Evolutionary conservation across 495 filamentous ascomycete species (phyloP).

Genomic region (Penicillium soppii): DNA sequence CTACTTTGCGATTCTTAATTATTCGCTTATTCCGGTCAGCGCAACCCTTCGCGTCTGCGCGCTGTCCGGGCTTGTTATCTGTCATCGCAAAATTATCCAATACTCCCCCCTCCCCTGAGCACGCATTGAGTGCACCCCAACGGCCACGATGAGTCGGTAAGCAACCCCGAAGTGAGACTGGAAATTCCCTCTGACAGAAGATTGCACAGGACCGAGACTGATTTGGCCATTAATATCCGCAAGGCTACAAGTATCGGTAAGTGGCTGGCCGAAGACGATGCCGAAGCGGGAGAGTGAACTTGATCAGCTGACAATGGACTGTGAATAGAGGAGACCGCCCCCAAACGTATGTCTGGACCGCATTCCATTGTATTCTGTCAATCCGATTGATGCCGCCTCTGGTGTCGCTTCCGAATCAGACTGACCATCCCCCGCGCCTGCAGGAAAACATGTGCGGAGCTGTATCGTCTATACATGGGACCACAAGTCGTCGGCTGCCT

Average conservation of each 20-base stretch:
- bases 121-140: slow-evolving; percentile 11
- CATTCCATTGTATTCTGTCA: neutral
- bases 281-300: slow-evolving; percentile 8
- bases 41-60: slow-evolving; percentile 11
- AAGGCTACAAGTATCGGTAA: slow-evolving; percentile 89
- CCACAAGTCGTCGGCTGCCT: slow-evolving; percentile 93
- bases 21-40: slow-evolving; percentile 17
- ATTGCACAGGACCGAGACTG: slow-evolving; percentile 74
- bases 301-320: slow-evolving; percentile 26
- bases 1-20: slow-evolving; percentile 2
- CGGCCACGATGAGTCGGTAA: slow-evolving; percentile 48
- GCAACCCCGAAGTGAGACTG: slow-evolving; percentile 9
- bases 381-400: slow-evolving; percentile 10
- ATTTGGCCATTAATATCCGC: slow-evolving; percentile 91
- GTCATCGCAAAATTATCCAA: slow-evolving; percentile 13
- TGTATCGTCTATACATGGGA: slow-evolving; percentile 99
- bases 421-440: slow-evolving; percentile 5
- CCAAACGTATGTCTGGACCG: slow-evolving; percentile 66
- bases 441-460: slow-evolving; percentile 93
- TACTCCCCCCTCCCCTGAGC: slow-evolving; percentile 25
- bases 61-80: slow-evolving; percentile 27
- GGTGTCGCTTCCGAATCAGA: slow-evolving; percentile 1
- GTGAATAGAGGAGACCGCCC: slow-evolving; percentile 79
- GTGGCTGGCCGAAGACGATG: slow-evolving; percentile 15
- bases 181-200: neutral